phyloP scores from a whole-genome alignment of 2,329 filamentous ascomycete species.

The Paraphaeosphaeria sporulosa region DNA sequence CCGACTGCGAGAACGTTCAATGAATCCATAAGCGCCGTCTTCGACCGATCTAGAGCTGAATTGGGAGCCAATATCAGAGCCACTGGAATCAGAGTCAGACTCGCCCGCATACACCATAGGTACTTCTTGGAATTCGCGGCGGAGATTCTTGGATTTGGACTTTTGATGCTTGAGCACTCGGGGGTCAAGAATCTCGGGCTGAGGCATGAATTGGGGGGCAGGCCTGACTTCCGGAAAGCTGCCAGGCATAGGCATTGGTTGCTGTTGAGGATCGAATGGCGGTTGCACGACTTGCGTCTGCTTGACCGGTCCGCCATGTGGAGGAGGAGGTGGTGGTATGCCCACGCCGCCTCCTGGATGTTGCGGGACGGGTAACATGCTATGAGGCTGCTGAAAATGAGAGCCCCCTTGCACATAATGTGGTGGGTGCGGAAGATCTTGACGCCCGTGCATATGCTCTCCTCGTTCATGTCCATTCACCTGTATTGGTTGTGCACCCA shows the following conservation, averaged over 20 bases:
- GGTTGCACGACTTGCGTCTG: background rate
- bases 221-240: background rate
- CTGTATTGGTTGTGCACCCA: slow-evolving; percentile 7
- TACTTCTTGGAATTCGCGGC: slow-evolving; percentile 11
- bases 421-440: background rate
- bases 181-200: background rate
- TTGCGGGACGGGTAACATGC: slow-evolving; percentile 14
- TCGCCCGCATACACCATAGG: slow-evolving; percentile 10
- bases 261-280: slow-evolving; percentile 4
- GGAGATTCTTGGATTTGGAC: slow-evolving; percentile 13
- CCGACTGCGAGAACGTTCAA: slow-evolving; percentile 24
- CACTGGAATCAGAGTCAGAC: slow-evolving; percentile 27
- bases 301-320: background rate
- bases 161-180: slow-evolving; percentile 7
- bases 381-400: slow-evolving; percentile 13
- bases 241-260: background rate
- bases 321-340: slow-evolving; percentile 17
- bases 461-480: background rate
- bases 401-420: background rate
- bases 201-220: background rate
- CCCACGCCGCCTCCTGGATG: slow-evolving; percentile 6
- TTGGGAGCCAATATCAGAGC: slow-evolving; percentile 20
- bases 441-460: background rate
- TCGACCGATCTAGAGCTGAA: slow-evolving; percentile 29
- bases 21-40: slow-evolving; percentile 25